Evolutionary conservation across 148 eudicot genomes (phyloP).

Genomic region (Simmondsia chinensis): DNA sequence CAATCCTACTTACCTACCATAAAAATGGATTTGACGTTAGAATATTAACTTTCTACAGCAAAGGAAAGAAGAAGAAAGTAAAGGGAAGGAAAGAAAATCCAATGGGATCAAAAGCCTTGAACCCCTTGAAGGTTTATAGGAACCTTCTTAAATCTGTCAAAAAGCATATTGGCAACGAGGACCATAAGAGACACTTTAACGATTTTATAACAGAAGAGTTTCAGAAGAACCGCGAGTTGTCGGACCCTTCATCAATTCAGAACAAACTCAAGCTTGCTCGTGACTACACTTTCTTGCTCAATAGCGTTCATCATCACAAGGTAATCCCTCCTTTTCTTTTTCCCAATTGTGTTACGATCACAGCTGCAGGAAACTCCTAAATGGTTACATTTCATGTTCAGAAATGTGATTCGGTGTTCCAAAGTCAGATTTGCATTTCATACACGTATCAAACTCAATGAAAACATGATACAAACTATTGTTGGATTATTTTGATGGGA

Average conservation of each 20-base stretch:
- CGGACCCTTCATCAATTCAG: slow-evolving; percentile 32
- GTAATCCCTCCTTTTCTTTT: slow-evolving; percentile 14
- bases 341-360: not conserved
- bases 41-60: no score
- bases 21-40: no score
- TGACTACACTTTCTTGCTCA: slow-evolving; percentile 60
- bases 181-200: slow-evolving; percentile 47
- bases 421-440: no score
- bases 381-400: no score
- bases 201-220: slow-evolving; percentile 60
- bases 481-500: no score
- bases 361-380: not conserved
- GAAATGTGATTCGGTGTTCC: no score
- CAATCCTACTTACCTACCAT: no score
- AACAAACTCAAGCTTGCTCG: slow-evolving; percentile 59
- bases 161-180: slow-evolving; percentile 67
- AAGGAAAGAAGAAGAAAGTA: not conserved
- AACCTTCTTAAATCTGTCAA: slow-evolving; percentile 61
- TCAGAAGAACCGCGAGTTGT: slow-evolving; percentile 23
- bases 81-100: slow-evolving; percentile 7
- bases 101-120: slow-evolving; percentile 58
- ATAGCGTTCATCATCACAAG: slow-evolving; percentile 84
- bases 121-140: slow-evolving; percentile 48
- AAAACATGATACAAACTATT: no score
- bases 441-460: no score